Conservation (phyloP, 106 monocot species). For the Platanthera guangdongensis region DNA sequence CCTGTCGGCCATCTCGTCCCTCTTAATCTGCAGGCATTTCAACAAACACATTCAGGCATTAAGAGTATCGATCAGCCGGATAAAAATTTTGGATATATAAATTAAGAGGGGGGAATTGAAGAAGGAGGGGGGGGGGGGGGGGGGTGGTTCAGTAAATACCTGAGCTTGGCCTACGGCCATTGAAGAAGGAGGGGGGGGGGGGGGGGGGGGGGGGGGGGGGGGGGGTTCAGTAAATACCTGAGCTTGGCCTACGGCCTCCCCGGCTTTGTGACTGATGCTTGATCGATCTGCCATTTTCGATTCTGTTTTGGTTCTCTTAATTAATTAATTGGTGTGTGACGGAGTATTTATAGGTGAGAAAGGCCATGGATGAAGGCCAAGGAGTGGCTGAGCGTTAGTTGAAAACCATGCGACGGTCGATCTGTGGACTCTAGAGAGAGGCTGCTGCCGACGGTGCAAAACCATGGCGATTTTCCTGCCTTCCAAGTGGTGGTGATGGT, state of each 20-base stretch:
- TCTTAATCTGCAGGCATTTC: slow-evolving; percentile 18
- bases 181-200: background rate
- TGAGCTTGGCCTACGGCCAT: slow-evolving; percentile 34
- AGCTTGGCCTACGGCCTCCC: slow-evolving; percentile 38
- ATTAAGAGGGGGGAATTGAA: no score
- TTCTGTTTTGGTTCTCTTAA: background rate
- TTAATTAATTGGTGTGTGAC: no score
- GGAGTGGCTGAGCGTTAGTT: background rate
- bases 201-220: no score
- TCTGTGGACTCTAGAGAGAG: no score
- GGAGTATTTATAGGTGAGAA: background rate
- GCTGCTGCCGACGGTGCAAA: no score
- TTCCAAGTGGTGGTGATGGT: no score
- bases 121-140: background rate
- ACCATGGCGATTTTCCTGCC: no score
- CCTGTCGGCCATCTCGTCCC: slow-evolving; percentile 22
- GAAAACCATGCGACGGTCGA: no score
- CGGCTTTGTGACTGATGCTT: slow-evolving; percentile 20
- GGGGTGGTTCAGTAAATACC: slow-evolving; percentile 4
- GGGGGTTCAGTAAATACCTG: slow-evolving; percentile 15
- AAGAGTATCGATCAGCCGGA: no score
- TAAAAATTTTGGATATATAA: no score
- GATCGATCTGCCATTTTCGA: slow-evolving; percentile 25
- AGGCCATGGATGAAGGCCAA: background rate
- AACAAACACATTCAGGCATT: background rate